Base-by-base conservation (phyloP, 225 moss, liverwort and hornwort species). In the Thuidium tamariscinum region DNA sequence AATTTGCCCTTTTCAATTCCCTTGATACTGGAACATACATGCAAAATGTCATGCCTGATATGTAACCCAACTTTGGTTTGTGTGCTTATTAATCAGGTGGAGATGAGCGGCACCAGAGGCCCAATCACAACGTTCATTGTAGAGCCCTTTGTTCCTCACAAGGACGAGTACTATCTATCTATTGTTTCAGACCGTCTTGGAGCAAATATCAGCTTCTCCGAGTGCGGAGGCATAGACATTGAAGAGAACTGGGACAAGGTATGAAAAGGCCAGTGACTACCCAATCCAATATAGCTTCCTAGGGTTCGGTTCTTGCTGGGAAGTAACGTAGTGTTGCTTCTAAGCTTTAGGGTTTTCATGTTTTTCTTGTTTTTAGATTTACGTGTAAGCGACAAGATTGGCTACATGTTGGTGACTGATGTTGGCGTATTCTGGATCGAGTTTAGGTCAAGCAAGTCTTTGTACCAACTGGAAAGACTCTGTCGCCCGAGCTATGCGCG, bases 221-320 rank as follows among this genome's bases (percentile, higher is more conserved):
- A 98, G 86, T 96, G 98, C 64, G 98, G 98, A 76, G 98, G 98
- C 78, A 95, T 98, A 71, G 98, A 98, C 23, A 98, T 98, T 72
- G 98, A 98, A 89, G 98, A 98, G 86, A 98, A 98, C 41, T 98
- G 98, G 98, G 98, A 98, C 86, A 98, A 96, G 93, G 98, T 98
- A 84, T 62, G 77, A 20, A 55, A 71, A 83, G 39, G 9, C 42
- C 42, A 59, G 65, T 68, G 51, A 56, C 44, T 77, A 64, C 66
- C 74, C 11, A 21, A 30, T 51, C 66, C 19, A 37, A 26, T 52
- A 60, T 74, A 49, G 39, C 8, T n/a, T 87, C 62, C 19, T 5
- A 25, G 64, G 55, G 14, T 80, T 82, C 17, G 22, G 22, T 78
- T 67, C 59, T 55, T 32, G 29, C 26, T 77, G 64, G 71, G 37